Evolutionary conservation across 2,329 filamentous ascomycete species (phyloP).

Genomic region (Fusarium denticulatum): DNA sequence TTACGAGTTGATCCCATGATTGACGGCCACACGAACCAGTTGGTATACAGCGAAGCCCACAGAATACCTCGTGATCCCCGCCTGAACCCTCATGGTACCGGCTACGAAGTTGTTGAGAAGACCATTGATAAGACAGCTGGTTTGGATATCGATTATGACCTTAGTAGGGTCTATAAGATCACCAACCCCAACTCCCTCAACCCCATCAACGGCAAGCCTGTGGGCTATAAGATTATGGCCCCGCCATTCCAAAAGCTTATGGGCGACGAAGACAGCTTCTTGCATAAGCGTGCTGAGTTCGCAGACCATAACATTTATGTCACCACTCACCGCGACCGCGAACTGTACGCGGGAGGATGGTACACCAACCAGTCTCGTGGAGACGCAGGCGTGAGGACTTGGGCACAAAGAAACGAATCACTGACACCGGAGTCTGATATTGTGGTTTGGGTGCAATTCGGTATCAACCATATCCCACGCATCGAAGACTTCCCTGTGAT

Average conservation of each 20-base stretch:
- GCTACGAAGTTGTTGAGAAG: conserved; percentile 64
- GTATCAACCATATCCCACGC: conserved; percentile 60
- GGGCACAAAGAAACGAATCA: conserved; percentile 49
- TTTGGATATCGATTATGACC: conserved; percentile 58
- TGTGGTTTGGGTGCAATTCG: conserved; percentile 60
- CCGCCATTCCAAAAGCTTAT: conserved; percentile 59
- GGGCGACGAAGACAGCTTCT: conserved; percentile 56
- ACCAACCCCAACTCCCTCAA: conserved; percentile 53
- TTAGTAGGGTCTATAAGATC: conserved; percentile 62
- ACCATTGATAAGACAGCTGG: conserved; percentile 50
- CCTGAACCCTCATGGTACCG: conserved; percentile 70
- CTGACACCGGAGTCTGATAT: conserved; percentile 79
- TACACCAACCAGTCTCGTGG: conserved; percentile 61
- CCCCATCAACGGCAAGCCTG: conserved; percentile 51
- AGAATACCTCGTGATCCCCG: conserved; percentile 54
- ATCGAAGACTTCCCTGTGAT: conserved; percentile 64
- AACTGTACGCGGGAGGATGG: conserved; percentile 62
- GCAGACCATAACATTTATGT: conserved; percentile 61
- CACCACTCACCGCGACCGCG: conserved; percentile 59
- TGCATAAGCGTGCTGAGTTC: conserved; percentile 55
- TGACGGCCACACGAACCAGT: conserved; percentile 61
- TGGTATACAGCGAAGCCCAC: conserved; percentile 55
- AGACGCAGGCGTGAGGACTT: conserved; percentile 46
- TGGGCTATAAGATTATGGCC: conserved; percentile 61
- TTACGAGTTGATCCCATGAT: conserved; percentile 72